Conservation (phyloP, 495 filamentous ascomycete species). For the Collariella sp. region DNA sequence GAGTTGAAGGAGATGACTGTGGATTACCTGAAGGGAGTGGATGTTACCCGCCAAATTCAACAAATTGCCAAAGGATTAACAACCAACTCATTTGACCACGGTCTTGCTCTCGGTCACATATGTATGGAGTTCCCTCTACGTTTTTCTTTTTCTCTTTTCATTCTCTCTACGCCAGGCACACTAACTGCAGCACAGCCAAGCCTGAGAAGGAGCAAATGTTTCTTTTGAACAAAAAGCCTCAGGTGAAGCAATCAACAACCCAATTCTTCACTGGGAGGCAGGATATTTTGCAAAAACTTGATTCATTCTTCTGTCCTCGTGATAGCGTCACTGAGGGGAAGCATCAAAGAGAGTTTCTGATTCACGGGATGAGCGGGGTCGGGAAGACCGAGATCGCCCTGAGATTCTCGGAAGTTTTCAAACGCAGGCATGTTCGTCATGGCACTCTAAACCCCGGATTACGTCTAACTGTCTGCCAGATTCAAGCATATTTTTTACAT, state of each 20-base stretch:
- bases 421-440: background rate
- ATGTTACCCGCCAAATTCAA: background rate
- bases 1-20: constrained; percentile 11
- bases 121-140: background rate
- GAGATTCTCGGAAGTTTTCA: constrained; percentile 4
- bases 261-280: constrained; percentile 18
- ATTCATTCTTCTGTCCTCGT: constrained; percentile 1
- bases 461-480: background rate
- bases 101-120: constrained; percentile 6
- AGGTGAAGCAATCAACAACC: background rate
- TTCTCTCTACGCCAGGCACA: background rate
- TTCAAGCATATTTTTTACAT: constrained; percentile 17
- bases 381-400: constrained; percentile 22
- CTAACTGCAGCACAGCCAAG: background rate
- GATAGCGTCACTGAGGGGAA: background rate
- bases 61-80: background rate
- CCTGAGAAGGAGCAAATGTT: constrained; percentile 2
- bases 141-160: background rate
- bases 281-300: constrained; percentile 11
- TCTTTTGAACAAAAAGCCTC: background rate
- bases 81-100: background rate
- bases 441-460: background rate
- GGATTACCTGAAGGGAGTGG: background rate
- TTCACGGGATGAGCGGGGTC: constrained; percentile 19
- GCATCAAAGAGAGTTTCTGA: constrained; percentile 9